A percentile compares a stretch with the other conserved stretches of the same genome.
These are phyloP conservation scores for Amylostereum areolatum DNA, from an alignment of 1,284 basidiomycete genomes.

Conservation along the genomic window DNA sequence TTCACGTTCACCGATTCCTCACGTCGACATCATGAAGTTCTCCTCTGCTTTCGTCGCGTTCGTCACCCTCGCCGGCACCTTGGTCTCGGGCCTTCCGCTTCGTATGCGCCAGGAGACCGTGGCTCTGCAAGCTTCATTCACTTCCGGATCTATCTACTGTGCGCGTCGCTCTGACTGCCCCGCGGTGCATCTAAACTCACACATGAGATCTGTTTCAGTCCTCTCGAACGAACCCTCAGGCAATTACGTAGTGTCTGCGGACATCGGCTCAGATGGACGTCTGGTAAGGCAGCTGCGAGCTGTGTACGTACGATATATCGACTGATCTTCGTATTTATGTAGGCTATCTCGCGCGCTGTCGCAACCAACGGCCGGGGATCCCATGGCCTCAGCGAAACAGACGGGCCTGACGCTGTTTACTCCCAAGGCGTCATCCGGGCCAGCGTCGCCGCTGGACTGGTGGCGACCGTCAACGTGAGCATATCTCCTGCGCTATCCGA, in stretches of 20 bases:
- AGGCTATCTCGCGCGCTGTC: slow-evolving; percentile 17
- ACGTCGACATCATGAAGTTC: slow-evolving; percentile 3
- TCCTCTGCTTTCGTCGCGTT: background rate
- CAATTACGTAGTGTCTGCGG: slow-evolving; percentile 10
- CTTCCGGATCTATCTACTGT: no score
- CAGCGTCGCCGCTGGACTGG: slow-evolving; percentile 29
- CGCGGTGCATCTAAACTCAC: no score
- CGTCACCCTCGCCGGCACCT: background rate
- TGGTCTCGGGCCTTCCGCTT: no score
- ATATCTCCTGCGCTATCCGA: background rate
- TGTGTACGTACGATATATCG: background rate
- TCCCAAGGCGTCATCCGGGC: slow-evolving; percentile 41
- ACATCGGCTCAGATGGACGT: slow-evolving; percentile 7
- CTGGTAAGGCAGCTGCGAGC: slow-evolving; percentile 1
- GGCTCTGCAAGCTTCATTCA: no score
- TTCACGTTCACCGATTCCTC: background rate
- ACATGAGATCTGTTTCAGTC: slow-evolving; percentile 4
- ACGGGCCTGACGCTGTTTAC: slow-evolving; percentile 39
- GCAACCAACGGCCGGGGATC: slow-evolving; percentile 32
- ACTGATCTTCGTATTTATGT: background rate
- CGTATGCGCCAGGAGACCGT: no score
- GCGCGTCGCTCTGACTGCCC: no score
- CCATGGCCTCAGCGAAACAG: slow-evolving; percentile 33
- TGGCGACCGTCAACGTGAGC: slow-evolving; percentile 42
- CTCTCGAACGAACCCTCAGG: slow-evolving; percentile 9